A percentile compares a stretch with the other conserved stretches of the same genome.
Evolutionary conservation across 345 rosid species (phyloP).

Genomic region (Cardamine occulta): DNA sequence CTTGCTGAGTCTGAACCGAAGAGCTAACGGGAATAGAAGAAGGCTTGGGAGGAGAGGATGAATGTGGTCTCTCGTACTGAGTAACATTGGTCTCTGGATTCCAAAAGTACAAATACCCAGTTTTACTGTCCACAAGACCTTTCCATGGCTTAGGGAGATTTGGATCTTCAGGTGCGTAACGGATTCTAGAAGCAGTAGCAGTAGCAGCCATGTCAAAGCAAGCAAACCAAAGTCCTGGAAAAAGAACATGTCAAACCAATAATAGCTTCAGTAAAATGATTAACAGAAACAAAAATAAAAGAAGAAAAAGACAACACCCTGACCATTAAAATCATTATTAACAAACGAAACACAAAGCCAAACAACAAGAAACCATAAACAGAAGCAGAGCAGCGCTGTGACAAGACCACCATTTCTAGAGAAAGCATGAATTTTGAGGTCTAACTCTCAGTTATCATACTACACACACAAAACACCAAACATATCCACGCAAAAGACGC

Average conservation of each 20-base stretch:
- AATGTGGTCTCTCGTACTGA: constrained; percentile 85
- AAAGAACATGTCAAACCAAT: constrained; percentile 8
- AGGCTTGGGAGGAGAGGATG: constrained; percentile 42
- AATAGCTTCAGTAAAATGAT: neutral
- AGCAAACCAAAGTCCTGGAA: constrained; percentile 11
- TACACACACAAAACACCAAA: neutral
- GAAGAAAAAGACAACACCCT: neutral
- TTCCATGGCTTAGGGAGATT: constrained; percentile 97
- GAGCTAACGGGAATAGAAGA: constrained; percentile 56
- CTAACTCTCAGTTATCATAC: neutral
- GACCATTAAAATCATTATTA: neutral
- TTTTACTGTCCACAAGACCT: constrained; percentile 90
- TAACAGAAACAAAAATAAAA: neutral
- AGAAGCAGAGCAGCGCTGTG: neutral
- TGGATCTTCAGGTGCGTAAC: constrained; percentile 93
- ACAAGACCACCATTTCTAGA: neutral
- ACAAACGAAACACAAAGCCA: neutral
- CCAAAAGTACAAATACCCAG: constrained; percentile 96
- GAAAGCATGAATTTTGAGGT: neutral
- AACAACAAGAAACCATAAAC: neutral
- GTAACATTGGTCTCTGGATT: constrained; percentile 95
- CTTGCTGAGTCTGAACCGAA: constrained; percentile 63
- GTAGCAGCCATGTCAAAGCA: constrained; percentile 63
- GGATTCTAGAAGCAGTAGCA: constrained; percentile 61
- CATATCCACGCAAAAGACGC: neutral